phyloP scores from a whole-genome alignment of 371 early-diverging fungal species.

The Mortierella sp. region DNA sequence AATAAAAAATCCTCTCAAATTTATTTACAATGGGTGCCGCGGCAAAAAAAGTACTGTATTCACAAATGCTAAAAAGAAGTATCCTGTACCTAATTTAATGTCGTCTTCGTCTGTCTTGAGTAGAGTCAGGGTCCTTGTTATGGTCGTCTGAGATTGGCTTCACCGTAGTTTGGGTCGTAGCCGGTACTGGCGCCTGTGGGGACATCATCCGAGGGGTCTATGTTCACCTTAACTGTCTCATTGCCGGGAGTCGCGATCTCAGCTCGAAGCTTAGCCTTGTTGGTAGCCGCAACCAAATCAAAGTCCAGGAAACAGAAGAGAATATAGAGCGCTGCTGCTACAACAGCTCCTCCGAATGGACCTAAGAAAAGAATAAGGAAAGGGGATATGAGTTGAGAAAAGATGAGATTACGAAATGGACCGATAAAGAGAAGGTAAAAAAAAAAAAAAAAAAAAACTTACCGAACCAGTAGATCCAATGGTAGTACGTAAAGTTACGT shows the following conservation, averaged over 20 bases:
- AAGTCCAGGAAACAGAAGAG: slow-evolving; percentile 10
- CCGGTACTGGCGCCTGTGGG: neutral
- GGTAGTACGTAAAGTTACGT: slow-evolving; percentile 54
- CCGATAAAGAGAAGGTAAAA: too few species aligned
- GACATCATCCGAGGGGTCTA: neutral
- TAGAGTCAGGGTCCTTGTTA: neutral
- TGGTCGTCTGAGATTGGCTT: neutral
- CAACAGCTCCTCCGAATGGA: neutral
- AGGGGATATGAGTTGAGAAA: too few species aligned
- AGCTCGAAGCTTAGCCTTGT: slow-evolving; percentile 7
- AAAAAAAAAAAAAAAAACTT: too few species aligned
- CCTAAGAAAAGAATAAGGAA: too few species aligned
- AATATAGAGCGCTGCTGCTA: slow-evolving; percentile 8
- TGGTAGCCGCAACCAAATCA: slow-evolving; percentile 7
- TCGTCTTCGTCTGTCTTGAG: too few species aligned
- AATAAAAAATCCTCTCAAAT: too few species aligned
- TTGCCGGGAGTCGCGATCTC: slow-evolving; percentile 1
- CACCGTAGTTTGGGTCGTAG: neutral
- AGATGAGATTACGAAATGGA: too few species aligned
- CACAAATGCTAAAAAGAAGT: too few species aligned
- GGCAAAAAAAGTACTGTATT: neutral
- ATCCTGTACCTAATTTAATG: too few species aligned
- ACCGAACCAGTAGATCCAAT: slow-evolving; percentile 67
- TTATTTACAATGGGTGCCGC: neutral
- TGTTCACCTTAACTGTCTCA: slow-evolving; percentile 1